A percentile compares a stretch with the other conserved stretches of the same genome.
These are phyloP conservation scores for Globisporangium barbulae DNA, from an alignment of 352 stramenopile species.

Conservation along the genomic window DNA sequence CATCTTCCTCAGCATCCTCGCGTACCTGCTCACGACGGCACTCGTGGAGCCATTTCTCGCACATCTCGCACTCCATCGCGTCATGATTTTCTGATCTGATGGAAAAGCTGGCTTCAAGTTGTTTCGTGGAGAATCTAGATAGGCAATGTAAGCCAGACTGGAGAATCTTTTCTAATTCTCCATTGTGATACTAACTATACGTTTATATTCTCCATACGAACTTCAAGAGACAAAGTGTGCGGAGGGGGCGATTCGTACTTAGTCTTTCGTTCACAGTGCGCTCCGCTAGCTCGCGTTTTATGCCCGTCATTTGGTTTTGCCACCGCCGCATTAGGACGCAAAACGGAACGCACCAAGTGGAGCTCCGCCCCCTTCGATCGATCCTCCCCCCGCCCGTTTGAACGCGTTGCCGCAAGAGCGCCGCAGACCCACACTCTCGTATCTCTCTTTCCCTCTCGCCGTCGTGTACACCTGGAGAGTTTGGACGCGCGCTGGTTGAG, in stretches of 20 bases:
- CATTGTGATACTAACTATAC: not conserved
- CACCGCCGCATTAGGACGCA: slow-evolving; percentile 10
- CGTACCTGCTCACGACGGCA: slow-evolving; percentile 37
- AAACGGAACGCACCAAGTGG: slow-evolving; percentile 12
- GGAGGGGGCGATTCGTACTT: slow-evolving; percentile 22
- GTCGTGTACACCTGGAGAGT: not conserved
- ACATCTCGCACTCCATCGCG: slow-evolving; percentile 17
- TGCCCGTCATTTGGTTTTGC: slow-evolving; percentile 4
- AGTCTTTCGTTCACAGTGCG: not conserved
- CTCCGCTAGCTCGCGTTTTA: not conserved
- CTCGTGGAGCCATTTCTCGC: slow-evolving; percentile 36
- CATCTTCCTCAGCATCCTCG: slow-evolving; percentile 84
- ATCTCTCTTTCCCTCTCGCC: not conserved
- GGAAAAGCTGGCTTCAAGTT: not conserved
- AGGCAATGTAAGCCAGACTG: not conserved
- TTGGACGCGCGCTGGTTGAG: not conserved
- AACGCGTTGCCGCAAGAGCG: not conserved
- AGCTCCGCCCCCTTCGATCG: not conserved
- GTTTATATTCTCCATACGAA: slow-evolving; percentile 1
- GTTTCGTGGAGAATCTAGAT: not conserved
- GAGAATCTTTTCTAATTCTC: not conserved
- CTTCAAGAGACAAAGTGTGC: not conserved
- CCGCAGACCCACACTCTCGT: not conserved
- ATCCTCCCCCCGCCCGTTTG: slow-evolving; percentile 2
- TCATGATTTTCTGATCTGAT: slow-evolving; percentile 10